phyloP scores from a whole-genome alignment of 495 filamentous ascomycete species.

The Penicillium lagena region DNA sequence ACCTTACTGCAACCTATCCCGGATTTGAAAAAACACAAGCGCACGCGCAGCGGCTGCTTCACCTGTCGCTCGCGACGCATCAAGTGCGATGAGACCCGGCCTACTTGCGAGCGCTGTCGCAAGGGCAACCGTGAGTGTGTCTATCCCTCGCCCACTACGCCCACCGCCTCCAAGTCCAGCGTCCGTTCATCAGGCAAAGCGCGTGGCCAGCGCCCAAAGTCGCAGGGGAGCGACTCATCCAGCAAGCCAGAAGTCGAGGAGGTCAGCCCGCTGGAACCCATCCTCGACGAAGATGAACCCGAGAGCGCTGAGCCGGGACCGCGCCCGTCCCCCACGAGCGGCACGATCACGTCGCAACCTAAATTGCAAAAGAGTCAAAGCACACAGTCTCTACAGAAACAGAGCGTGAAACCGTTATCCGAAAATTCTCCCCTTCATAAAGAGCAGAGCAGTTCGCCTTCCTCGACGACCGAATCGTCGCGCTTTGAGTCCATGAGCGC shows the following conservation, averaged over 20 bases:
- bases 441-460: slow-evolving; percentile 38
- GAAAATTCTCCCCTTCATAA: slow-evolving; percentile 19
- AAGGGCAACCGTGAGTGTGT: slow-evolving; percentile 81
- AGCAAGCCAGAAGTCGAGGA: slow-evolving; percentile 39
- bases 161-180: slow-evolving; percentile 29
- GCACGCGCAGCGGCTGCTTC: slow-evolving; percentile 90
- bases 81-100: slow-evolving; percentile 87
- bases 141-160: slow-evolving; percentile 64
- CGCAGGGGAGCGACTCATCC: slow-evolving; percentile 42
- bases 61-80: slow-evolving; percentile 86
- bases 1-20: slow-evolving; percentile 23
- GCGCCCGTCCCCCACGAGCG: slow-evolving; percentile 20
- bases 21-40: slow-evolving; percentile 87
- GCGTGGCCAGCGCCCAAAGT: slow-evolving; percentile 35
- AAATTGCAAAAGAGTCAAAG: slow-evolving; percentile 25
- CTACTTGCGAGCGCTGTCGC: slow-evolving; percentile 80
- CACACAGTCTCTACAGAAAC: slow-evolving; percentile 33
- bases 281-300: slow-evolving; percentile 54
- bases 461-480: slow-evolving; percentile 28
- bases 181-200: slow-evolving; percentile 38
- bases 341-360: slow-evolving; percentile 14
- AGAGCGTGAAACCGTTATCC: slow-evolving; percentile 30
- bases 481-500: slow-evolving; percentile 26
- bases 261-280: slow-evolving; percentile 48
- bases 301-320: slow-evolving; percentile 19